Base-by-base conservation (phyloP, 108 stramenopile genomes). In the Cyclotella sp. region DNA sequence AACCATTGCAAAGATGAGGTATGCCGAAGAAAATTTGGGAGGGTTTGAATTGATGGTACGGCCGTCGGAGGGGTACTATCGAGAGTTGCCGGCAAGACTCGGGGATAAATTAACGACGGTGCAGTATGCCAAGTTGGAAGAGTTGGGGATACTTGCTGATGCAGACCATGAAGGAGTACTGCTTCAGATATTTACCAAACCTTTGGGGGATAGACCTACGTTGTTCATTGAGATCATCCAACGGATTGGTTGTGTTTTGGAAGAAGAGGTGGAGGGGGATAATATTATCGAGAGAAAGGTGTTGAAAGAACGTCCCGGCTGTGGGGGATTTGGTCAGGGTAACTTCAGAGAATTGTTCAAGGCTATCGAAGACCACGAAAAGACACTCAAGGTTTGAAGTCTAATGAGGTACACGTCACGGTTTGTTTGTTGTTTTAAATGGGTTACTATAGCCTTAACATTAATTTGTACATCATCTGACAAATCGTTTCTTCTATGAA, bases 181-280 rank as follows among this genome's bases (percentile, higher is more conserved):
- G 60, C 47, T 97, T 29, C 94, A 96, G 62, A 76, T 97, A 1
- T 97, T 97, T 79, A 97, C 96, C 28, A 85, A 90, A 54, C 96
- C 96, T 10, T 77, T 93, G 47, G 93, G 91, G 5, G 94, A 95
- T 68, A 78, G 96, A 15, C 92, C 94, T 9, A 95, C 94, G 13
- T 79, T 95, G 49, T 97, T 97, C 68, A 66, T 94, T 58, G 96
- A 97, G 78, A 91, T 97, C 58, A 97, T 97, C 54, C 94, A 97
- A 86, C 84, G 96, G 16, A 92, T 95, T 51, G 96, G 96, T 3
- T 97, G 96, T 77, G 75, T 84, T 14, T 63, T 78, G 15, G 60
- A 64, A n/a, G 68, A 78, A 0, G 86, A 78, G 0, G 86, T 68
- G 44, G 67, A 81, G n/a, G 72, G 82, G 8, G 75, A 73, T 4